Evolutionary conservation across 345 rosid species (phyloP), one percentile per base, ranked within the genome.

Genomic region (Citrus inodora): DNA sequence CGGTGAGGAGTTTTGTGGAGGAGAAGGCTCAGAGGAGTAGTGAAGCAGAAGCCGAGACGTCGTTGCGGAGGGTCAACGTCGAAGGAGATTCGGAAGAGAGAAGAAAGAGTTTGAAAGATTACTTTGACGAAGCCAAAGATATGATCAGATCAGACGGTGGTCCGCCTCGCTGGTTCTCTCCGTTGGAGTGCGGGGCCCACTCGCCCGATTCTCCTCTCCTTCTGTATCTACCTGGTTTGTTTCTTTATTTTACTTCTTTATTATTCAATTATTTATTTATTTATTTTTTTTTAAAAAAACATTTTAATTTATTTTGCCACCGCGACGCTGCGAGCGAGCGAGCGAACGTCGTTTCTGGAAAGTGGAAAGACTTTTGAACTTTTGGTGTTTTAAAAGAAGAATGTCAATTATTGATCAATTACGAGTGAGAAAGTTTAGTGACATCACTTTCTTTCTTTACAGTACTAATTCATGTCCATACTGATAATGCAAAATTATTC

Each of bases 81-180:
- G 58, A 53, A 17, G 58, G 19, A 53, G 21, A 53, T 17, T 53
- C 2, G 58, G 22, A 4, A 16, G 58, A 53, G 63, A 32, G n/a
- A 9, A 73, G 67, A 53, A 87, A 87, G 80, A 80, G 76, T 37
- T 60, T 88, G 51, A 81, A 80, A 48, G 92, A 86, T 30, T 88
- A 79, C 70, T 77, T 87, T n/a, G 85, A 81, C 5, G 87, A 85
- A 73, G 78, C 87, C 0, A 77, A 73, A 79, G 84, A 79, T 66
- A 77, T 87, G 30, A 38, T 86, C 25, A 56, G 81, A 73, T 75
- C 90, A 13, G 90, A 85, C 67, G 84, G 87, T 16, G 94, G 90
- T 32, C 91, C 89, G 58, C 92, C 95, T 46, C 87, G 95, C 71
- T 91, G 95, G 92, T 88, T 91, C 85, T 86, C 91, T 37, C 93